Conservation (phyloP, 305 asterid genomes). For the Solanum hybrid region DNA sequence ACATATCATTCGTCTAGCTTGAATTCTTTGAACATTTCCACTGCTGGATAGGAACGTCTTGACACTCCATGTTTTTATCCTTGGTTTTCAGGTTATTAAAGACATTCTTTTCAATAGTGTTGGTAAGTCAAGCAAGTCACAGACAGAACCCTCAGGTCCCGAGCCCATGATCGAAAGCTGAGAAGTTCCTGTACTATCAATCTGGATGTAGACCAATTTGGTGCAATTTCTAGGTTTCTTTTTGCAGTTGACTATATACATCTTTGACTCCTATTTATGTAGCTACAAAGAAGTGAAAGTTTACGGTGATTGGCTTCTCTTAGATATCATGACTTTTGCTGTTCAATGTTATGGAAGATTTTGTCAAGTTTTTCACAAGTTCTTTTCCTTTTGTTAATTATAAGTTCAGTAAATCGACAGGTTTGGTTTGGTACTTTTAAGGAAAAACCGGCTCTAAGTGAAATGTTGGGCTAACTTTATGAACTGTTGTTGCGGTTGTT, state of each 20-base stretch:
- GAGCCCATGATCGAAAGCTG: conserved; percentile 88
- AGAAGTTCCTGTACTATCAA: neutral
- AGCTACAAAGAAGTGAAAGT: neutral
- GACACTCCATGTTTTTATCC: neutral
- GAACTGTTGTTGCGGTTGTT: neutral
- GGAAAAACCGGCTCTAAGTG: neutral
- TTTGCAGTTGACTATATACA: neutral
- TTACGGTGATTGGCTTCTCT: neutral
- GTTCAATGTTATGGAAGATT: neutral
- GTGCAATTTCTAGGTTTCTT: neutral
- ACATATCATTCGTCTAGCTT: neutral
- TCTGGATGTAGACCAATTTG: neutral
- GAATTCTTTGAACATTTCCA: neutral
- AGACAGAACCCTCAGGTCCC: conserved; percentile 53
- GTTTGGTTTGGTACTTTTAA: neutral
- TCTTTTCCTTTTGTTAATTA: neutral
- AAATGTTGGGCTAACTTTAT: neutral
- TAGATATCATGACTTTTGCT: neutral
- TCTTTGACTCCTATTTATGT: neutral
- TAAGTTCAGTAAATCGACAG: neutral
- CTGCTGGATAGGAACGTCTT: neutral
- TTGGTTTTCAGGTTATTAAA: conserved; percentile 66
- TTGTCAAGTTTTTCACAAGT: neutral
- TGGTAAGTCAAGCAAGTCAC: conserved; percentile 44
- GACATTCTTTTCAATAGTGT: conserved; percentile 87